Conservation (phyloP, 345 rosid genomes). For the rapeseed (Brassica napus) region Da-Ae NC_063438.1:3672001-3672500, state of each 20-base stretch:
- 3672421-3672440: slow-evolving; percentile 26
- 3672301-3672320: background rate
- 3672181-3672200: slow-evolving; percentile 26
- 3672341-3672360: slow-evolving; percentile 33
- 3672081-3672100: slow-evolving; percentile 31
- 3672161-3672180: slow-evolving; percentile 21
- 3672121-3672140: slow-evolving; percentile 30
- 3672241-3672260: slow-evolving; percentile 34
- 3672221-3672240: slow-evolving; percentile 14
- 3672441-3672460: slow-evolving; percentile 30
- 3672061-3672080: slow-evolving; percentile 25
- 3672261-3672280: slow-evolving; percentile 11
- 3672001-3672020: background rate
- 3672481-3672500: slow-evolving; percentile 17
- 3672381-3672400: slow-evolving; percentile 21
- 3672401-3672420: slow-evolving; percentile 17
- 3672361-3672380: slow-evolving; percentile 23
- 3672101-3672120: background rate
- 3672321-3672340: slow-evolving; percentile 11
- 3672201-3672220: slow-evolving; percentile 19
- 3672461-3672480: background rate
- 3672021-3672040: background rate
- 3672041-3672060: slow-evolving; percentile 19
- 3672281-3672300: slow-evolving; percentile 33
- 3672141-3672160: slow-evolving; percentile 31